Conservation (phyloP, 2,329 filamentous ascomycete genomes). For the Aureobasidium zeae region DNA sequence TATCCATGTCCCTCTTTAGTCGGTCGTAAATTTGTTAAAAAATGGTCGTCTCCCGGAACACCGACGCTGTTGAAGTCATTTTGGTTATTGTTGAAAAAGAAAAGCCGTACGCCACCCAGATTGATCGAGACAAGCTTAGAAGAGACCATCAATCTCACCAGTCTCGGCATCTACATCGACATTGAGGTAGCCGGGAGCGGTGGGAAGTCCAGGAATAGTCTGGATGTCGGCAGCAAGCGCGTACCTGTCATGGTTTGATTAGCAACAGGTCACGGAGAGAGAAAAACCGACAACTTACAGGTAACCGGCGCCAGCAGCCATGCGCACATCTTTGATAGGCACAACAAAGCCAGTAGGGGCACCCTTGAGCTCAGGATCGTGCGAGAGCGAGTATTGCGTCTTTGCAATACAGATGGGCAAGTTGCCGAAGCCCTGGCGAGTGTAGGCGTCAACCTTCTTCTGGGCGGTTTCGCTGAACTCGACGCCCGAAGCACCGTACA, state of each 20-base stretch:
- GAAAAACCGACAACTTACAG: slow-evolving; percentile 48
- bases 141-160: slow-evolving; percentile 59
- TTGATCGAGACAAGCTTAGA: slow-evolving; percentile 46
- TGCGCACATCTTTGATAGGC: slow-evolving; percentile 84
- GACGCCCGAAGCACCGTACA: slow-evolving; percentile 87
- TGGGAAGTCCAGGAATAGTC: slow-evolving; percentile 92
- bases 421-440: slow-evolving; percentile 81
- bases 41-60: slow-evolving; percentile 11
- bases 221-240: slow-evolving; percentile 95
- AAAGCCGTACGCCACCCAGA: not conserved
- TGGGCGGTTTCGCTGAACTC: slow-evolving; percentile 91
- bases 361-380: slow-evolving; percentile 88
- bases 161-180: slow-evolving; percentile 59
- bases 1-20: slow-evolving; percentile 5
- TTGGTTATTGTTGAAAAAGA: slow-evolving; percentile 15
- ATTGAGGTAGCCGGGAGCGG: slow-evolving; percentile 89
- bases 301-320: slow-evolving; percentile 91
- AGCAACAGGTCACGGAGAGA: not conserved
- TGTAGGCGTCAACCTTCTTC: slow-evolving; percentile 94
- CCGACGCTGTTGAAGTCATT: slow-evolving; percentile 16
- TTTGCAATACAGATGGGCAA: slow-evolving; percentile 95
- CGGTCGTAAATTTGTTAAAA: slow-evolving; percentile 8
- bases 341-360: slow-evolving; percentile 90
- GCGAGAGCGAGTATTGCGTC: slow-evolving; percentile 93
- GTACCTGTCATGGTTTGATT: slow-evolving; percentile 47